Evolutionary conservation across 495 filamentous ascomycete genomes (phyloP).

Genomic region (Trichocladium antarcticum): DNA sequence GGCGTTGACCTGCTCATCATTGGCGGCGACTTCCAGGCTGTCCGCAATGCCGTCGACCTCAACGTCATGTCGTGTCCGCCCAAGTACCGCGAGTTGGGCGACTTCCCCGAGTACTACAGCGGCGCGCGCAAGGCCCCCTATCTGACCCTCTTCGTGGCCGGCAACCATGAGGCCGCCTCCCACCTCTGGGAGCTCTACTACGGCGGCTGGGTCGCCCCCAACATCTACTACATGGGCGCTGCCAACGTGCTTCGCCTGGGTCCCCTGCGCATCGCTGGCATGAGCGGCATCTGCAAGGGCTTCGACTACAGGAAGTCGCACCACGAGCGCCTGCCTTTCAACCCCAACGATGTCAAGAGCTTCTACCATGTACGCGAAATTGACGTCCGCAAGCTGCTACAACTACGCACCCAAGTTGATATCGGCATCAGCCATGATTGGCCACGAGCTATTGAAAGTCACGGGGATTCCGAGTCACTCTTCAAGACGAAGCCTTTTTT

Average conservation of each 20-base stretch:
- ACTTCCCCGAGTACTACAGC: conserved; percentile 89
- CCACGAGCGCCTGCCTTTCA: conserved; percentile 79
- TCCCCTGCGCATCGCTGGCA: conserved; percentile 72
- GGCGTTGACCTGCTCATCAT: conserved; percentile 76
- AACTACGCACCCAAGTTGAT: conserved; percentile 71
- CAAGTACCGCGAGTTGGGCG: conserved; percentile 74
- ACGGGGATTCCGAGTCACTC: conserved; percentile 52
- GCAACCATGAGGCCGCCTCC: conserved; percentile 88
- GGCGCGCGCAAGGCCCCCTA: conserved; percentile 67
- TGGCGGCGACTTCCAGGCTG: conserved; percentile 78
- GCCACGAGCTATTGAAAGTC: conserved; percentile 68
- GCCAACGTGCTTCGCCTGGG: conserved; percentile 78
- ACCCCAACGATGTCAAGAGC: conserved; percentile 53
- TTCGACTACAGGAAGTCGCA: conserved; percentile 74
- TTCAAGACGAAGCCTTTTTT: conserved; percentile 65
- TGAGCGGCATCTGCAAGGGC: conserved; percentile 89
- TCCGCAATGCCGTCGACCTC: conserved; percentile 79
- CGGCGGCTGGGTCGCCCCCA: conserved; percentile 92
- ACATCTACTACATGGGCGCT: conserved; percentile 92
- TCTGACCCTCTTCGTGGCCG: conserved; percentile 81
- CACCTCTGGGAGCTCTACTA: conserved; percentile 86
- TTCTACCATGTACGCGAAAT: conserved; percentile 84
- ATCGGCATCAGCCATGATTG: conserved; percentile 91
- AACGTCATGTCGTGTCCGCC: conserved; percentile 73
- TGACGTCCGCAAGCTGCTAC: conserved; percentile 84